Evolutionary conservation across 352 stramenopile species (phyloP), one percentile per base, ranked within the genome.

Genomic region (Pythium phragmiticola): DNA sequence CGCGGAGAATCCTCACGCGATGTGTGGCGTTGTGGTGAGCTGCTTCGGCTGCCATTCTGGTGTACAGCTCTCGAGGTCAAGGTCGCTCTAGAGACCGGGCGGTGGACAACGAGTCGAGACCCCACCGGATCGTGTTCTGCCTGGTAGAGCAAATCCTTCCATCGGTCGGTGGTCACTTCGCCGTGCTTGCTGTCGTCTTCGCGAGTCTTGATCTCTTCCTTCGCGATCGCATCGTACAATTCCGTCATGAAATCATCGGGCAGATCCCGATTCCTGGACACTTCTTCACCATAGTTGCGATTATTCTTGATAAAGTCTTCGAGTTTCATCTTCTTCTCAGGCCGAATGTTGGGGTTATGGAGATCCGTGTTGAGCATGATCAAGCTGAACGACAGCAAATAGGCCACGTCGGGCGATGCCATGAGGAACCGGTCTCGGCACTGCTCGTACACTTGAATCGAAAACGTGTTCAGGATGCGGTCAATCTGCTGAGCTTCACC

Each of bases 281-380:
- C 88, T 67, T 96, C 87, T n/a, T 72, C 63, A 5, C 89, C 89
- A 55, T 97, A 97, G 62, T 96, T 94, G 36, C 78, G 80, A 75
- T 97, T 97, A 63, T 96, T 95, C 50, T 83, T 84, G 68, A 97
- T 82, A 62, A 97, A 97, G 59, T 92, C 87, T 14, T 78, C 63
- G 21, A 91, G 62, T 43, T 86, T 89, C 89, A 96, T 97, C 51
- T 94, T 94, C 63, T 90, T 90, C 49, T 96, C 87, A 0, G 69
- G 60, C 6, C 78, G 75, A 52, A 96, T 94, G 52, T 95, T 96
- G 16, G 82, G 60, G 62, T 96, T 95, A 64, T 95, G 87, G 8
- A 94, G 57, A 71, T 96, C 88, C 26, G 87, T 93, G 58, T 95
- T 95, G 6, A 95, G 75, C 85, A 96, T 95, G 60, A 96, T 96